These are phyloP conservation scores for Salix purpurea DNA, from an alignment of 345 rosid species.

Conservation along the genomic window DNA sequence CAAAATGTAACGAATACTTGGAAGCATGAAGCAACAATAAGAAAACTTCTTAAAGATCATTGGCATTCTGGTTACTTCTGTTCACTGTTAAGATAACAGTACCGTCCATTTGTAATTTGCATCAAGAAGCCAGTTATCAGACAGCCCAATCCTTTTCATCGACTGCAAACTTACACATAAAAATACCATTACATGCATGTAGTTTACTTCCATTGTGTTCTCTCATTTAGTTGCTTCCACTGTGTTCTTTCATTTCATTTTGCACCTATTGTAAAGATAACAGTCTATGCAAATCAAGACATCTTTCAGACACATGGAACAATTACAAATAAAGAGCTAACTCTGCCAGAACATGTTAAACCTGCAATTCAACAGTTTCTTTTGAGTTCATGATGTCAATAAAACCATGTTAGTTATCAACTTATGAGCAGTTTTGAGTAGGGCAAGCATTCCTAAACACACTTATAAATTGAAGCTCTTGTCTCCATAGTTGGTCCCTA, in stretches of 20 bases:
- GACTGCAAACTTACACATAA: not conserved
- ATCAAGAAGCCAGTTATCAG: not conserved
- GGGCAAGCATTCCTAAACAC: not conserved
- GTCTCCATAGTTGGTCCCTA: not conserved
- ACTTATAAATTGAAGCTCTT: not conserved
- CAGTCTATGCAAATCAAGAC: not conserved
- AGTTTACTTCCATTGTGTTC: not conserved
- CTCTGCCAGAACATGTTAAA: not conserved
- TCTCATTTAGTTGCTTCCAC: not conserved
- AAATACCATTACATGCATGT: not conserved
- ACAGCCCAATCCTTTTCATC: not conserved
- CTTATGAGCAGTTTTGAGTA: not conserved
- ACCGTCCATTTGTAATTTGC: not conserved
- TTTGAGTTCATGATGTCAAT: not conserved
- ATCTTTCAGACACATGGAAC: conserved; percentile 1
- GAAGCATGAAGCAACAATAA: not conserved
- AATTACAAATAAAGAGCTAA: not conserved
- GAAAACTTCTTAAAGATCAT: conserved; percentile 1
- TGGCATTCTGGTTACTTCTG: not conserved
- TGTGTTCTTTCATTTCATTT: not conserved
- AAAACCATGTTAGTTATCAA: not conserved
- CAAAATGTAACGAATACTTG: not conserved
- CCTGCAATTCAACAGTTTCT: too few species aligned
- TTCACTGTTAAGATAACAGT: not conserved
- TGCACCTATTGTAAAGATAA: not conserved